phyloP scores from a whole-genome alignment of 1,284 basidiomycete genomes.

The Hemileia vastatrix region DNA sequence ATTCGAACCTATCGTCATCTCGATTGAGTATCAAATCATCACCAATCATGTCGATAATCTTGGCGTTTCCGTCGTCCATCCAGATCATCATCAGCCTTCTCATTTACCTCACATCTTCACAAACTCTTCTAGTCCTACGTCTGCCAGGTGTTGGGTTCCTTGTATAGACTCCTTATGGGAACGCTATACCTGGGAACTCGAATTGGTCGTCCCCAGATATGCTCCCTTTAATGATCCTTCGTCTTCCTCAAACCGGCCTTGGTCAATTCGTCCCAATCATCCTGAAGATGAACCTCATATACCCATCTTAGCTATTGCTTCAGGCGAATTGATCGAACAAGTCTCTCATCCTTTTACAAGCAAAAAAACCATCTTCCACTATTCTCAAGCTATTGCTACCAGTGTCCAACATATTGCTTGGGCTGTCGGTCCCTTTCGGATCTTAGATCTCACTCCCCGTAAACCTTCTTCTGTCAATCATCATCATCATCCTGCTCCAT shows the following conservation, averaged over 20 bases:
- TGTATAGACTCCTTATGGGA: conserved; percentile 94
- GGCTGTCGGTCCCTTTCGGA: conserved; percentile 76
- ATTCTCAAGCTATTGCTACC: conserved; percentile 74
- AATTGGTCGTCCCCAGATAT: conserved; percentile 86
- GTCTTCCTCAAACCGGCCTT: background rate
- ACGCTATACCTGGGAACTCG: conserved; percentile 96
- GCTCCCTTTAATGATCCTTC: too few relatives aligned
- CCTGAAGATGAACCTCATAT: too few relatives aligned
- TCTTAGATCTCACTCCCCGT: conserved; percentile 17
- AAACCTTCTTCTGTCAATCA: background rate
- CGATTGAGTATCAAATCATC: conserved; percentile 63
- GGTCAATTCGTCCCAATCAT: background rate
- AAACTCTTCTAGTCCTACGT: conserved; percentile 74
- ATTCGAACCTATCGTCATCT: conserved; percentile 64
- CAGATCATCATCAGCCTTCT: conserved; percentile 68
- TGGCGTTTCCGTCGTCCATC: conserved; percentile 74
- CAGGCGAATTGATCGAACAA: conserved; percentile 89
- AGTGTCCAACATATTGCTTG: conserved; percentile 93
- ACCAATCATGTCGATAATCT: conserved; percentile 55
- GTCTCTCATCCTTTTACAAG: conserved; percentile 88
- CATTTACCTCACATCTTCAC: conserved; percentile 88
- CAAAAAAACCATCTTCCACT: conserved; percentile 88
- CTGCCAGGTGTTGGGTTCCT: conserved; percentile 92
- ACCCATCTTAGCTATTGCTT: conserved; percentile 79
- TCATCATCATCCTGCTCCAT: background rate